Conservation (phyloP, 1,284 basidiomycete genomes). For the Sanghuangporus baumii region DNA sequence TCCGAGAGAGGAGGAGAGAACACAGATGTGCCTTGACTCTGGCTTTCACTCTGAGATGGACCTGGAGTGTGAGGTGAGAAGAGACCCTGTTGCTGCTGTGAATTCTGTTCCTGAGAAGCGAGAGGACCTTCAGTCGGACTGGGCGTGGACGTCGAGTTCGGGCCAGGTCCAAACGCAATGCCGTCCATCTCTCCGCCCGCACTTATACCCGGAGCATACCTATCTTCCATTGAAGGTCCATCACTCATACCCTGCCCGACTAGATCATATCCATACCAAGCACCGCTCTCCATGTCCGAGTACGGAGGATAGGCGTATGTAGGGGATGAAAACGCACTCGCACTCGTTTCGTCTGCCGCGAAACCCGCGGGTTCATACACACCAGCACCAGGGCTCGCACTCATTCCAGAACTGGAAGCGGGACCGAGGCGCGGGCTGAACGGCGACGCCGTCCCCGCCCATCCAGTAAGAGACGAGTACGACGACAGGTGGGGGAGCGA, state of each 20-base stretch:
- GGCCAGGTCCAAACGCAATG: not conserved
- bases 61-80: not conserved
- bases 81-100: not conserved
- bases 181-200: not conserved
- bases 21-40: not conserved
- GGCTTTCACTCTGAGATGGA: not conserved
- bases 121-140: not conserved
- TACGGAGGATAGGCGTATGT: not conserved
- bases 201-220: not conserved
- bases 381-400: not conserved
- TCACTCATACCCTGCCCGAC: not conserved
- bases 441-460: constrained; percentile 4
- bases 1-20: not conserved
- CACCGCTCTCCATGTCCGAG: not conserved
- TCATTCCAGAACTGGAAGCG: not conserved
- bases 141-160: not conserved
- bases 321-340: not conserved
- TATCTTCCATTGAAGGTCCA: not conserved
- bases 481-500: constrained; percentile 6
- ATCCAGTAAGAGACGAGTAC: constrained; percentile 15
- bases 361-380: not conserved
- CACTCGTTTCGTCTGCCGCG: not conserved
- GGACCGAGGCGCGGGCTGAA: not conserved
- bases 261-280: not conserved
- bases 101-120: not conserved